Base-by-base conservation (phyloP, 2,329 filamentous ascomycete genomes). In the Lithohypha guttulata region DNA sequence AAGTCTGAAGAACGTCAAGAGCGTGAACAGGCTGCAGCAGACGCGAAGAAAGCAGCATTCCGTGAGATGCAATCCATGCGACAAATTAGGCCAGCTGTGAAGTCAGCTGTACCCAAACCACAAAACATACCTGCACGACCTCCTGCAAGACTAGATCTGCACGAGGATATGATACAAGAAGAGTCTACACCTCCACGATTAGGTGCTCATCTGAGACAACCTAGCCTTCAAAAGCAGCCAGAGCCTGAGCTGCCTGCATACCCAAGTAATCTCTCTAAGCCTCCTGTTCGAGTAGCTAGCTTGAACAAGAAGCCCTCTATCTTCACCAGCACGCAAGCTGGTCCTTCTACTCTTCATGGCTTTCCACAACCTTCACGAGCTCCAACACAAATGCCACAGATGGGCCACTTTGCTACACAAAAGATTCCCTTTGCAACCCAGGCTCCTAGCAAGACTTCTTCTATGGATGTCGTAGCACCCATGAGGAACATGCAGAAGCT, bases 401-500 rank as follows among this genome's bases (percentile, higher is more conserved):
- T 89, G 75, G 75, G 81, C n/a, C 83, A 89, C 55, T 79, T 89
- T 43, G 83, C 84, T 6, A 93, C 82, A 18, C 42, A 43, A n/a
- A 78, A 81, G 19, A 95, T 95, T 50, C 83, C 85, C 2, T 95
- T 95, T 55, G 85, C 85, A 5, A 25, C 34, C 18, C 55, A 4
- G 41, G 48, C 2, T 46, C 50, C n/a, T 45, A 25, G 33, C 33
- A 35, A 11, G 10, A 25, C 25, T 7, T 15, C 20, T 26, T 22
- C 33, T 20, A 15, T 25, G 7, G 33, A 20, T 26, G 4, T 5
- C 11, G 26, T n/a, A 4, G 26, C n/a, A 6, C 53, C 18, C 50
- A 54, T 38, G 48, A 45, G 48, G 26, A 47, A 42, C 19, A 47
- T 50, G 19, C 52, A 56, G 19, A 51, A 53, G 2, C 51, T 72